Conservation (phyloP, 805 yeast species). For the Hanseniaspora vineae region DNA sequence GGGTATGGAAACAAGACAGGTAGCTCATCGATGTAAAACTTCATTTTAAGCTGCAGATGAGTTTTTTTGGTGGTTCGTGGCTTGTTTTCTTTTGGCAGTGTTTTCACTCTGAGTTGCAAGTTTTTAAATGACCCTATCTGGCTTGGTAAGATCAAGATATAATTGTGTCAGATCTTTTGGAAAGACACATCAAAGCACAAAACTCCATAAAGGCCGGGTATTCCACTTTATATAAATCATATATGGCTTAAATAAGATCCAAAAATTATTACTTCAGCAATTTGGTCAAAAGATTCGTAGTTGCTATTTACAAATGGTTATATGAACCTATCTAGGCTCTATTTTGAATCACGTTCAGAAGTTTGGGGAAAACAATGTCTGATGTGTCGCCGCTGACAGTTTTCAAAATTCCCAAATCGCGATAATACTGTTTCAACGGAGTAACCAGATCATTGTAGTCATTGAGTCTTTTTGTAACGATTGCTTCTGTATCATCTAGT, state of each 20-base stretch:
- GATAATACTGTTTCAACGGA: conserved; percentile 58
- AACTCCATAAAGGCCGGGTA: too few relatives aligned
- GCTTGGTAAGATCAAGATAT: not conserved
- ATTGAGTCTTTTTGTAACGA: conserved; percentile 54
- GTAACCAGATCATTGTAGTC: conserved; percentile 43
- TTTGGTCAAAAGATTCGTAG: too few relatives aligned
- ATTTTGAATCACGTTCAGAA: conserved; percentile 28
- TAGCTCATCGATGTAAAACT: conserved; percentile 87
- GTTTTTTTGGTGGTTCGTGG: not conserved
- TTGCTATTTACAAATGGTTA: too few relatives aligned
- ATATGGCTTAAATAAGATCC: too few relatives aligned
- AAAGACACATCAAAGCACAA: too few relatives aligned
- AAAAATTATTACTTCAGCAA: too few relatives aligned
- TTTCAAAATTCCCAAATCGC: conserved; percentile 32
- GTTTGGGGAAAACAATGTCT: conserved; percentile 69
- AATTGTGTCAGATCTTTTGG: too few relatives aligned
- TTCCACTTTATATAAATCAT: too few relatives aligned
- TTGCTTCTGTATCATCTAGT: conserved; percentile 68
- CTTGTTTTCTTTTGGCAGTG: too few relatives aligned
- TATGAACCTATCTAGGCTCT: conserved; percentile 14
- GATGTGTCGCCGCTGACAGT: conserved; percentile 67
- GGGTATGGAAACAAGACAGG: conserved; percentile 97
- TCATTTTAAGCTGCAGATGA: conserved; percentile 20
- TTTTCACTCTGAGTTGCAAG: too few relatives aligned
- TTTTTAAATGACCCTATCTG: not conserved